phyloP scores from a whole-genome alignment of 306 rosid genomes.

The Sphenostylis stenocarpa region DNA sequence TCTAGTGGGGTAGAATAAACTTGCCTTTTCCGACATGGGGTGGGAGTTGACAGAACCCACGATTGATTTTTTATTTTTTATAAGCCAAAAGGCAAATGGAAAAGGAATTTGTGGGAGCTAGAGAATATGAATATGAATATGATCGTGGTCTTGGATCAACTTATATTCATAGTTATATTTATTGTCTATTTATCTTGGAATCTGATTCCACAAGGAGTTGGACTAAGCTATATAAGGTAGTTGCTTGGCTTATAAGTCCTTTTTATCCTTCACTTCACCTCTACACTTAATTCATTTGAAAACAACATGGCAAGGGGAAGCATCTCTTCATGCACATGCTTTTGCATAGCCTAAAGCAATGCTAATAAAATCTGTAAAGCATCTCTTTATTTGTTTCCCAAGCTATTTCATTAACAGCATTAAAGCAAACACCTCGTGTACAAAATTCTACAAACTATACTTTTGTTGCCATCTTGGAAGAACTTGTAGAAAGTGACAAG shows the following conservation, averaged over 20 bases:
- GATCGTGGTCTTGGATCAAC: constrained; percentile 25
- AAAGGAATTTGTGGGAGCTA: constrained; percentile 30
- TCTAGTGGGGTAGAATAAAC: constrained; percentile 29
- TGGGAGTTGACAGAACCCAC: constrained; percentile 35
- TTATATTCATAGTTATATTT: constrained; percentile 21
- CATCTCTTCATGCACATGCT: constrained; percentile 41
- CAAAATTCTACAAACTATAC: background rate
- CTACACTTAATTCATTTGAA: constrained; percentile 35
- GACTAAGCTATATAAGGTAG: constrained; percentile 14
- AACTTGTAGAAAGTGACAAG: background rate
- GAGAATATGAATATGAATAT: constrained; percentile 32
- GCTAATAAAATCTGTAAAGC: constrained; percentile 18
- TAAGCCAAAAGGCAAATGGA: constrained; percentile 31
- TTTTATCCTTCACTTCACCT: constrained; percentile 54
- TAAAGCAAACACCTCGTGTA: background rate
- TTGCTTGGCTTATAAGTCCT: constrained; percentile 21
- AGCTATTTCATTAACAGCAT: constrained; percentile 10
- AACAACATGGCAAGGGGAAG: constrained; percentile 47
- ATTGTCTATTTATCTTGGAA: constrained; percentile 44
- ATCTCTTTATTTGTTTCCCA: constrained; percentile 27
- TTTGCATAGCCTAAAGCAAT: constrained; percentile 30
- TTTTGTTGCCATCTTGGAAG: background rate
- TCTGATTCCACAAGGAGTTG: constrained; percentile 44
- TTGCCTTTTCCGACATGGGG: constrained; percentile 66
- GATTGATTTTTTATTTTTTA: constrained; percentile 37